Percentiles rank a stretch among this genome's conserved stretches.
phyloP scores from a whole-genome alignment of 2,329 filamentous ascomycete species.

The Fusarium scirpi region DNA sequence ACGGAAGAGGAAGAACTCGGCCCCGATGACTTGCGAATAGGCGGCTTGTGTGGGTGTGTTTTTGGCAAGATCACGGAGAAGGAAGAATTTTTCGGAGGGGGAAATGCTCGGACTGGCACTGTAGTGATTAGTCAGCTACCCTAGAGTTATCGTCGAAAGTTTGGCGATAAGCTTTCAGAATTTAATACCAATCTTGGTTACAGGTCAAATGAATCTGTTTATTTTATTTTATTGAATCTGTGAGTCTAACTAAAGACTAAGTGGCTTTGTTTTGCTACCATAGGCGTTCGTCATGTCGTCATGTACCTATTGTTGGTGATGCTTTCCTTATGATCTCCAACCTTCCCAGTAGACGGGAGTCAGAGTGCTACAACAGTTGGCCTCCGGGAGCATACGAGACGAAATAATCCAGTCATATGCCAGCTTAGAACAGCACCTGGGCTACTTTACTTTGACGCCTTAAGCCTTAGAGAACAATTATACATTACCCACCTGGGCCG shows the following conservation, averaged over 20 bases:
- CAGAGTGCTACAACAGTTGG: neutral
- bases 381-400: neutral
- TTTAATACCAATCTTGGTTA: neutral
- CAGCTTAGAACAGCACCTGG: neutral
- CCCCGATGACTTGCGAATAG: constrained; percentile 48
- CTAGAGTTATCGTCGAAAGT: neutral
- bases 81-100: constrained; percentile 53
- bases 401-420: neutral
- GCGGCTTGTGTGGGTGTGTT: constrained; percentile 52
- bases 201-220: neutral
- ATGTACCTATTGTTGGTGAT: neutral
- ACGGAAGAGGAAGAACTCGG: constrained; percentile 64
- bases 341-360: too few species aligned
- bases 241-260: neutral
- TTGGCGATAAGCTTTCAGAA: neutral
- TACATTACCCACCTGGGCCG: neutral
- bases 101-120: constrained; percentile 37
- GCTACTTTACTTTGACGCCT: neutral
- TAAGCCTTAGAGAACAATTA: neutral
- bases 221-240: neutral
- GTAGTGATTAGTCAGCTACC: constrained; percentile 35
- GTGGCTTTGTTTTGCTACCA: neutral
- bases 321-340: neutral
- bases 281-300: neutral
- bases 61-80: constrained; percentile 52